phyloP scores from a whole-genome alignment of 129 eudicot species.

The Oenanthe sinensis region DNA sequence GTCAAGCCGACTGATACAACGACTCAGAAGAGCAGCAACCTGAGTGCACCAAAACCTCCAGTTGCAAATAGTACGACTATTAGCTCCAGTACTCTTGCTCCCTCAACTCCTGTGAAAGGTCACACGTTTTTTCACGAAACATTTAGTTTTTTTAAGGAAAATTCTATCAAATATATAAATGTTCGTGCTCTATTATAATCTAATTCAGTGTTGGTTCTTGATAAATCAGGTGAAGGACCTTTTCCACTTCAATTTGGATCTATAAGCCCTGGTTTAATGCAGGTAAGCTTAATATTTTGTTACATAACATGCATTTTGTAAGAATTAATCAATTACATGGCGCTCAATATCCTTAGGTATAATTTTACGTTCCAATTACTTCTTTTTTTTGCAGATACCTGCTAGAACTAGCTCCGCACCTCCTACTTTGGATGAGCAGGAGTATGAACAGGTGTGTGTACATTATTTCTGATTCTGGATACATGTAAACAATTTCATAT shows the following conservation, averaged over 20 bases:
- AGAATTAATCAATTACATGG: not conserved
- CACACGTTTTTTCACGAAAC: not conserved
- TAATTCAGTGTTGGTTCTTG: not conserved
- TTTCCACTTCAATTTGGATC: constrained; percentile 86
- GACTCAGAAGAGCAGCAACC: constrained; percentile 36
- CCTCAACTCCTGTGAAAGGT: constrained; percentile 68
- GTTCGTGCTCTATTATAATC: not conserved
- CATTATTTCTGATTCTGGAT: not conserved
- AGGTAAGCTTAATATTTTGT: constrained; percentile 30
- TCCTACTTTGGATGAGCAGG: constrained; percentile 71
- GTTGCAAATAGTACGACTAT: constrained; percentile 28
- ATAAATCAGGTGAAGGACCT: constrained; percentile 39
- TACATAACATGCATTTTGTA: not conserved
- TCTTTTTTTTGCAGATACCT: constrained; percentile 57
- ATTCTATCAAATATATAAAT: not conserved
- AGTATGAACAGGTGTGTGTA: constrained; percentile 70
- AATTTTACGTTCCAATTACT: not conserved
- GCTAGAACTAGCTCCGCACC: constrained; percentile 86
- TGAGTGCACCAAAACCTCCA: constrained; percentile 53
- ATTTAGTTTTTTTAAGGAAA: not conserved
- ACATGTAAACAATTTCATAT: not conserved
- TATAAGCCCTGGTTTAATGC: constrained; percentile 69
- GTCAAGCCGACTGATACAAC: constrained; percentile 35
- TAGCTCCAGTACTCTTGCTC: constrained; percentile 28
- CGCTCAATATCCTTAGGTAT: not conserved